A percentile compares a stretch with the other conserved stretches of the same genome.
Conservation (phyloP, 768 basidiomycete genomes). For the Tylopilus cervinicoccineus region DNA sequence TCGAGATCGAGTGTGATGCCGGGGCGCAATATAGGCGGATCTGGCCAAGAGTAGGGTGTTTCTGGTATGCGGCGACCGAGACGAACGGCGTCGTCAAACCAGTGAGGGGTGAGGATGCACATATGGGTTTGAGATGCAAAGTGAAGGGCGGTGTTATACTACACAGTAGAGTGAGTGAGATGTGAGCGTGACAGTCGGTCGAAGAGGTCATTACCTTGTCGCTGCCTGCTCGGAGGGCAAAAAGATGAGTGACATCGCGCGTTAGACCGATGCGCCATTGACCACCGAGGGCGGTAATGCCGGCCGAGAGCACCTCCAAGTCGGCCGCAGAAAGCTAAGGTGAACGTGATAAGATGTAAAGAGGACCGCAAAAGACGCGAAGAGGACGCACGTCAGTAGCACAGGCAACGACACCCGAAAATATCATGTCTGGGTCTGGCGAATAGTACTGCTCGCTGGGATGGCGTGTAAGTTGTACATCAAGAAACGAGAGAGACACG, state of each 20-base stretch:
- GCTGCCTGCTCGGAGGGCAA: slow-evolving; percentile 51
- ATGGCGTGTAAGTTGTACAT: not conserved
- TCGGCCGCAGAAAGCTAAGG: slow-evolving; percentile 57
- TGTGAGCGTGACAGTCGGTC: not conserved
- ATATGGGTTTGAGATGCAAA: slow-evolving; percentile 56
- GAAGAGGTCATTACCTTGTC: slow-evolving; percentile 32
- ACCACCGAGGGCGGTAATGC: slow-evolving; percentile 74
- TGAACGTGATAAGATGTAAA: not conserved
- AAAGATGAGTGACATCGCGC: slow-evolving; percentile 84
- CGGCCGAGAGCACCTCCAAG: slow-evolving; percentile 67
- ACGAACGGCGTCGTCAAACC: slow-evolving; percentile 81
- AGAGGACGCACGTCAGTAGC: slow-evolving; percentile 52
- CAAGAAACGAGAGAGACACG: slow-evolving; percentile 25
- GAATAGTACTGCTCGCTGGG: slow-evolving; percentile 61
- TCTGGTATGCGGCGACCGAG: slow-evolving; percentile 54
- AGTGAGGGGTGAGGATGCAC: slow-evolving; percentile 79
- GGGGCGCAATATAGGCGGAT: slow-evolving; percentile 49
- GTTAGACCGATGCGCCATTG: slow-evolving; percentile 77
- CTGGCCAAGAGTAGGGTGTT: slow-evolving; percentile 66
- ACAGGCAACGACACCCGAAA: slow-evolving; percentile 78
- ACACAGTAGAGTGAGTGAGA: not conserved
- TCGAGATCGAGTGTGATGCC: slow-evolving; percentile 14
- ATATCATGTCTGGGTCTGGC: slow-evolving; percentile 70
- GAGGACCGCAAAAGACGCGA: no score
- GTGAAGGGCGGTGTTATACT: slow-evolving; percentile 50